Base-by-base conservation (phyloP, 1,284 basidiomycete genomes). In the Cryptococcus deneoformans region DNA sequence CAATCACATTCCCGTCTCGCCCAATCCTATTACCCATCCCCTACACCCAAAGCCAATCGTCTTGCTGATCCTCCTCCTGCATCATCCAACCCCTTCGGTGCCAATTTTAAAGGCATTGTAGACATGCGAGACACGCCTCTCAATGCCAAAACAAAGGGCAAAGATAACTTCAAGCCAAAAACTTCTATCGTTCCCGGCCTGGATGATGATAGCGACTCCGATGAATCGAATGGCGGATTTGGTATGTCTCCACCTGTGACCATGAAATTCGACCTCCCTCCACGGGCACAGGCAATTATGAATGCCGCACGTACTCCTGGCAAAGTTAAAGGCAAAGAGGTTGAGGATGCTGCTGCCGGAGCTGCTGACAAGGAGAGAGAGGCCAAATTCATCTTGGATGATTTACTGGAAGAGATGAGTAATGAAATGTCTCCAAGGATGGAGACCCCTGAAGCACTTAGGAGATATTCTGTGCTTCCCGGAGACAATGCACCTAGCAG, bases 191-290 rank as follows among this genome's bases (percentile, higher is more conserved):
- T 58, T 46, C 47, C 57, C 24, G 81, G 50, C 4, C 64, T 73
- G 10, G 69, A 68, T 40, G 66, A 71, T 20, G 69, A 71, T 46
- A 68, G 73, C 50, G 71, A 73, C 46, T 73, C 72, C 43, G 85
- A 86, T 56, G 82, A 83, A 43, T 68, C 78, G 52, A 77, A 67
- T 39, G 88, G 87, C 47, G 20, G 20, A 20, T 20, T 20, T 20
- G 20, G 20, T 20, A 89, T 93, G 87, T 92, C 90, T 0, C 90
- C 92, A 2, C 90, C 90, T 2, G 83, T 88, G 4, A 87, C 88
- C 56, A 86, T 93, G 84, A 88, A 87, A 35, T 92, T 90, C 58
- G 86, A 86, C 2, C 83, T 87, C n/a, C n/a, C 87, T 0, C 82
- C 85, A 8, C 82, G 84, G 53, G 84, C 81, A 0, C 53, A 64